phyloP scores from a whole-genome alignment of 371 early-diverging fungal genomes.

The Furculomyces boomerangus region DNA sequence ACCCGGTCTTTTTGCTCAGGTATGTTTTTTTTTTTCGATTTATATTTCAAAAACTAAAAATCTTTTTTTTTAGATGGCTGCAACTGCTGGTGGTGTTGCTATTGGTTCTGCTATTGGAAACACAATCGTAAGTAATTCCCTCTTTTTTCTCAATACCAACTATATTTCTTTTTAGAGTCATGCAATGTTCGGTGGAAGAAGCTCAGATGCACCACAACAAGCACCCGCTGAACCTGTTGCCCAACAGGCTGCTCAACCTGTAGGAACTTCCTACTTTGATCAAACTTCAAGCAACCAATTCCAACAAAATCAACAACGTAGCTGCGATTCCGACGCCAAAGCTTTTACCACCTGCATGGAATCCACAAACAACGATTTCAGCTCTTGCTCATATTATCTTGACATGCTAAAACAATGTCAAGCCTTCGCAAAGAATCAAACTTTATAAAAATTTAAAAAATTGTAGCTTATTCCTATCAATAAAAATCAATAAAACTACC shows the following conservation, averaged over 20 bases:
- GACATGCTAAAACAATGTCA: constrained; percentile 79
- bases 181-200: constrained; percentile 50
- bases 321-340: constrained; percentile 70
- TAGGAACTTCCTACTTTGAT: constrained; percentile 11
- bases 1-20: constrained; percentile 60
- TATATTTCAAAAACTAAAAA: neutral
- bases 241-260: constrained; percentile 27
- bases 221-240: constrained; percentile 26
- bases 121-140: constrained; percentile 33
- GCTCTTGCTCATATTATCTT: constrained; percentile 67
- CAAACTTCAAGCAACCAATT: constrained; percentile 5
- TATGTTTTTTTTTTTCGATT: constrained; percentile 10
- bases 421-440: constrained; percentile 37
- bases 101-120: constrained; percentile 70
- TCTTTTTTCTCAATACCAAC: neutral
- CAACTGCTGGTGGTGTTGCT: constrained; percentile 87
- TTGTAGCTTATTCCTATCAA: too few species aligned
- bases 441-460: too few species aligned
- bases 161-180: constrained; percentile 26
- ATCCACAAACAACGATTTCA: constrained; percentile 50
- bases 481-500: too few species aligned
- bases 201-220: constrained; percentile 11
- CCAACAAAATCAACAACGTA: constrained; percentile 8
- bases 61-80: constrained; percentile 37
- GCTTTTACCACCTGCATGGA: constrained; percentile 76